Evolutionary conservation across 306 rosid genomes (phyloP).

Genomic region (Pachyrhizus erosus): DNA sequence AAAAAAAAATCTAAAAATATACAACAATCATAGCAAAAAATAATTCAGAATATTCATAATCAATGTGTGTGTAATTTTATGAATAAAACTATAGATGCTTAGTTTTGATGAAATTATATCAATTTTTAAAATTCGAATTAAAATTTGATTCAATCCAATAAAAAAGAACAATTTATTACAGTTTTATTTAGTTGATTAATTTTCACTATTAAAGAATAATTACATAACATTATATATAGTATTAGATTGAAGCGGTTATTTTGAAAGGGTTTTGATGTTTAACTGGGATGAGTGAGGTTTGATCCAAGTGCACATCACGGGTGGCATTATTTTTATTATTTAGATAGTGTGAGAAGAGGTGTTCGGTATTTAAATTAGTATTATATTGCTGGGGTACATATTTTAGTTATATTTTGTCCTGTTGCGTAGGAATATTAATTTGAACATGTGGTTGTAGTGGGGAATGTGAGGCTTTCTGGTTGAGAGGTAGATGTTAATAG

Average conservation of each 20-base stretch:
- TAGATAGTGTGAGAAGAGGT: conserved; percentile 2
- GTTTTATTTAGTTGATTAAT: no score
- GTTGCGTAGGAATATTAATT: conserved; percentile 40
- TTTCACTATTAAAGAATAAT: neutral
- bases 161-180: no score
- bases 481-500: conserved; percentile 40
- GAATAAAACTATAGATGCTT: no score
- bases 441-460: conserved; percentile 55
- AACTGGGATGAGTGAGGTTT: neutral
- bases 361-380: conserved; percentile 21
- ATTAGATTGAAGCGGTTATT: neutral
- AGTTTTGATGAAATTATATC: no score
- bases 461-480: conserved; percentile 35
- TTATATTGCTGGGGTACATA: neutral
- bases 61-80: no score
- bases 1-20: no score
- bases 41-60: no score
- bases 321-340: neutral
- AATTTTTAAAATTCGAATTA: neutral
- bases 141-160: no score
- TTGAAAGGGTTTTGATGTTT: neutral
- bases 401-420: neutral
- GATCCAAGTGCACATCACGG: neutral
- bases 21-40: no score
- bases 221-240: neutral